phyloP scores from a whole-genome alignment of 768 basidiomycete genomes.

The Amanita inopinata region DNA sequence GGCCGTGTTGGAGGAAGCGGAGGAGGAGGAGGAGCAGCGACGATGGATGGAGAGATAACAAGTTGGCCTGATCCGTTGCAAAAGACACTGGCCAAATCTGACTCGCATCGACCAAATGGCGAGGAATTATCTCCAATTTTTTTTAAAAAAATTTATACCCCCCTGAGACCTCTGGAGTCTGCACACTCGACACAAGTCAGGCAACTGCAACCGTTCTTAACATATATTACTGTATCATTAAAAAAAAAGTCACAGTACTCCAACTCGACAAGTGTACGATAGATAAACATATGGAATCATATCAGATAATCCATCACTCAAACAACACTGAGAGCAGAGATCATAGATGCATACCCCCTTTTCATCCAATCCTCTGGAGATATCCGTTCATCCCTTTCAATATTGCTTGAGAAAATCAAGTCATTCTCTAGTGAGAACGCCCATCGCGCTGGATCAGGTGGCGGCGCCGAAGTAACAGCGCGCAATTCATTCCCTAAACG shows the following conservation, averaged over 20 bases:
- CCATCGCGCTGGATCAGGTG: conserved; percentile 53
- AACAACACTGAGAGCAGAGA: conserved; percentile 23
- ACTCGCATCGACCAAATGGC: conserved; percentile 17
- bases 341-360: conserved; percentile 37
- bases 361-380: conserved; percentile 49
- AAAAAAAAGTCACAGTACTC: no score
- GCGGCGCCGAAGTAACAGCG: conserved; percentile 49
- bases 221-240: no score
- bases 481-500: conserved; percentile 46
- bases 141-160: neutral
- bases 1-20: no score
- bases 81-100: conserved; percentile 15
- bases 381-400: conserved; percentile 28
- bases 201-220: no score
- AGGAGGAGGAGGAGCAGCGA: conserved; percentile 20
- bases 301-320: conserved; percentile 6
- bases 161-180: neutral
- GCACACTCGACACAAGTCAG: no score
- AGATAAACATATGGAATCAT: no score
- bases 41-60: conserved; percentile 22
- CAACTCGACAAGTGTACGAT: no score
- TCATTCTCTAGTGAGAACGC: conserved; percentile 53
- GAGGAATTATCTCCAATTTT: no score
- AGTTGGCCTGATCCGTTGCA: conserved; percentile 16
- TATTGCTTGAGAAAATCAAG: conserved; percentile 33